Evolutionary conservation across 768 basidiomycete species (phyloP).

Genomic region (Amanita pallidorosea): DNA sequence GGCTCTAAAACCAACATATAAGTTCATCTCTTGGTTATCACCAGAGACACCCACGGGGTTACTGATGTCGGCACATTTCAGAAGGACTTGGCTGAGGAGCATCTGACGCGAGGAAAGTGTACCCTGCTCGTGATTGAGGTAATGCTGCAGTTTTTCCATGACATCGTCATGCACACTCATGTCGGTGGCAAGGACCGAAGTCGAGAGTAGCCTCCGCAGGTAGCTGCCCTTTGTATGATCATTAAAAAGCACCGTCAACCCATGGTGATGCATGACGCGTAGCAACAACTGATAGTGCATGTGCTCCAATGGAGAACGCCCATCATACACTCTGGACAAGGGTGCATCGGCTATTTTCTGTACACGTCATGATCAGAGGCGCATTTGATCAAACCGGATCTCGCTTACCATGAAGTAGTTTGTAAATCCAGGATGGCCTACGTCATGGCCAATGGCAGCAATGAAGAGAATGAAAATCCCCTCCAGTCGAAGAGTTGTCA

Average conservation of each 20-base stretch:
- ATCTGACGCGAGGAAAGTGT: slow-evolving; percentile 42
- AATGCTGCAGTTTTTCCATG: slow-evolving; percentile 52
- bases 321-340: slow-evolving; percentile 78
- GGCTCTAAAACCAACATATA: slow-evolving; percentile 42
- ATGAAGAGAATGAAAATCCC: slow-evolving; percentile 83
- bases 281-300: slow-evolving; percentile 83
- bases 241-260: slow-evolving; percentile 59
- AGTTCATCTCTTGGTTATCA: not conserved
- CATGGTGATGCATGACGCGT: slow-evolving; percentile 71
- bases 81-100: slow-evolving; percentile 78
- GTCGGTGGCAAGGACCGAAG: slow-evolving; percentile 86
- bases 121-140: slow-evolving; percentile 31
- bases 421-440: slow-evolving; percentile 90
- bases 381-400: not conserved
- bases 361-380: slow-evolving; percentile 4
- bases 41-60: slow-evolving; percentile 68
- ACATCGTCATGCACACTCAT: slow-evolving; percentile 87
- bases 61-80: slow-evolving; percentile 98
- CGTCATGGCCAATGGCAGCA: slow-evolving; percentile 95
- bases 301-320: slow-evolving; percentile 83
- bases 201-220: slow-evolving; percentile 67
- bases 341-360: slow-evolving; percentile 94
- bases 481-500: slow-evolving; percentile 41
- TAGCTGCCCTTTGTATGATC: slow-evolving; percentile 31
- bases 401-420: slow-evolving; percentile 85